Conservation (phyloP, 345 rosid species). For the Raphanus raphanistrum region DNA sequence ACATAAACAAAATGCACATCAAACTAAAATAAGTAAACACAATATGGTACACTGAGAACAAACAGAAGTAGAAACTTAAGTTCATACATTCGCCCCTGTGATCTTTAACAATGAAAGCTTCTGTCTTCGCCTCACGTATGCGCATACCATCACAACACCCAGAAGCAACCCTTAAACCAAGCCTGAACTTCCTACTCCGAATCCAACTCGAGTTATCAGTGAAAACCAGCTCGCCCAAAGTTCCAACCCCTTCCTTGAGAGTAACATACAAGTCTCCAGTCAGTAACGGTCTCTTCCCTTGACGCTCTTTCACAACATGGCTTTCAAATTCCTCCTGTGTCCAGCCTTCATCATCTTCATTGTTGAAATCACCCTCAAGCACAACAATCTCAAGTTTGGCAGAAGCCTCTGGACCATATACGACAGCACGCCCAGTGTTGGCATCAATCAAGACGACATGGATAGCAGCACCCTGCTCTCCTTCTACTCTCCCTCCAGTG, state of each 20-base stretch:
- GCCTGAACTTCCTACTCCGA: slow-evolving; percentile 93
- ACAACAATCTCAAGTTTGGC: slow-evolving; percentile 82
- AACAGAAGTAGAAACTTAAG: background rate
- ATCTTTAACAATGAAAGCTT: slow-evolving; percentile 94
- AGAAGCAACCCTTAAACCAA: slow-evolving; percentile 74
- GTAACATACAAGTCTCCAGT: slow-evolving; percentile 82
- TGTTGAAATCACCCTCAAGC: slow-evolving; percentile 93
- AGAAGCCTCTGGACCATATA: slow-evolving; percentile 79
- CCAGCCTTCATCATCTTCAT: slow-evolving; percentile 94
- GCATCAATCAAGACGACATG: slow-evolving; percentile 76
- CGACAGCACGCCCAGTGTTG: slow-evolving; percentile 66
- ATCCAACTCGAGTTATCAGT: slow-evolving; percentile 99
- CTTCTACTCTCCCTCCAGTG: slow-evolving; percentile 98
- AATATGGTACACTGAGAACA: slow-evolving; percentile 1
- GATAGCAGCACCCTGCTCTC: slow-evolving; percentile 96
- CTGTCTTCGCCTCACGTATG: slow-evolving; percentile 94
- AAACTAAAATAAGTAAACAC: slow-evolving; percentile 18
- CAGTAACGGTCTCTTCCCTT: slow-evolving; percentile 91
- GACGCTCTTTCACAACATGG: slow-evolving; percentile 93
- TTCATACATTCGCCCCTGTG: slow-evolving; percentile 92
- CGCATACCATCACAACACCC: slow-evolving; percentile 83
- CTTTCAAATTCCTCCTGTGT: slow-evolving; percentile 87
- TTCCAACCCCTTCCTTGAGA: slow-evolving; percentile 98
- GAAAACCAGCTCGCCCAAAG: slow-evolving; percentile 82
- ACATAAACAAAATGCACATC: slow-evolving; percentile 15